A percentile compares a stretch with the other conserved stretches of the same genome.
phyloP scores from a whole-genome alignment of 306 rosid species.

The Quercus agrifolia region DNA sequence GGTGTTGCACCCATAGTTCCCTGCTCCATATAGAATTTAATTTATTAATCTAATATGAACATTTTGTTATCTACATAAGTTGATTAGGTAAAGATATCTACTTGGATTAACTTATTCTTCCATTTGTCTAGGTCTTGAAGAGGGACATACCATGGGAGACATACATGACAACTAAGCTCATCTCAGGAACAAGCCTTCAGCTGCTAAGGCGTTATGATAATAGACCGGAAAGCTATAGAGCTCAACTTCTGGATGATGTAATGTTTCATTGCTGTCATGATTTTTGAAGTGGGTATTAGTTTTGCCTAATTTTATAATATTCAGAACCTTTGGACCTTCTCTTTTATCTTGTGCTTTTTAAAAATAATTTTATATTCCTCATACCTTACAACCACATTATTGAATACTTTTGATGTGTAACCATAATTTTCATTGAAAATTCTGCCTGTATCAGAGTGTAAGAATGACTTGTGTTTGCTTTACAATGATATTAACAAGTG shows the following conservation, averaged over 20 bases:
- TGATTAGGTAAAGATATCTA: neutral
- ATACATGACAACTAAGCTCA: constrained; percentile 90
- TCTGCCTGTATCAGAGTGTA: neutral
- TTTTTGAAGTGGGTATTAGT: neutral
- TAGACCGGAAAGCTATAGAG: constrained; percentile 74
- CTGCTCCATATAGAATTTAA: neutral
- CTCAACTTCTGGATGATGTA: constrained; percentile 90
- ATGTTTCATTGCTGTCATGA: neutral
- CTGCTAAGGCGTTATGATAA: constrained; percentile 90
- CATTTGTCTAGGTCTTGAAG: constrained; percentile 55
- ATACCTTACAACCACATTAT: neutral
- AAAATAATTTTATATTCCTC: neutral
- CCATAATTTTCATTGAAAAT: neutral
- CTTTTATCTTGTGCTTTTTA: neutral
- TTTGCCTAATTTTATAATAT: neutral
- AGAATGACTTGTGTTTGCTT: constrained; percentile 8
- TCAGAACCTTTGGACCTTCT: neutral
- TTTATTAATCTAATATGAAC: neutral
- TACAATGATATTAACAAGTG: constrained; percentile 15
- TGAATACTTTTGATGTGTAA: neutral
- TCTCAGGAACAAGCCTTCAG: constrained; percentile 89
- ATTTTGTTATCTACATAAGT: neutral
- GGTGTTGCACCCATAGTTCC: neutral
- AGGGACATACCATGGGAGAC: constrained; percentile 99
- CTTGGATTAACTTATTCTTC: constrained; percentile 3